Evolutionary conservation across 139 green algal genomes (phyloP).

Genomic region (Parachlorella kessleri): DNA sequence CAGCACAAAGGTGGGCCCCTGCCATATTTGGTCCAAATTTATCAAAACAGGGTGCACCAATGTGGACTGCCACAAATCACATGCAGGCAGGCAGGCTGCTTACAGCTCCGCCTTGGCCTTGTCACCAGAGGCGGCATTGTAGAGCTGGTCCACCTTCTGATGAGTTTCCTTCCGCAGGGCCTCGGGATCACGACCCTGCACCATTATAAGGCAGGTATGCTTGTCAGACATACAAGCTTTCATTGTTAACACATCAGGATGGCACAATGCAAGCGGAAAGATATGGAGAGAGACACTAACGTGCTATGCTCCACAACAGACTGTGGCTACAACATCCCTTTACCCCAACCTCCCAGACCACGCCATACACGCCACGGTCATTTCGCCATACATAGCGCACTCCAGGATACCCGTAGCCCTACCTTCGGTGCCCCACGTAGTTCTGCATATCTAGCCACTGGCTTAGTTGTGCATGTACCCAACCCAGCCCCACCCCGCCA

Average conservation of each 20-base stretch:
- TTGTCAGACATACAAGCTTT: neutral
- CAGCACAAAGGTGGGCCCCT: too few species aligned
- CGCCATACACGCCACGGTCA: neutral
- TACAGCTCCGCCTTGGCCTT: conserved; percentile 30
- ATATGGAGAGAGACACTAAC: too few species aligned
- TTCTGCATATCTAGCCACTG: neutral
- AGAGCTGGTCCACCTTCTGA: conserved; percentile 35
- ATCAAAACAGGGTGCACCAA: too few species aligned
- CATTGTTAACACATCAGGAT: neutral
- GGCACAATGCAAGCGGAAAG: neutral
- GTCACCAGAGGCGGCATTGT: conserved; percentile 9
- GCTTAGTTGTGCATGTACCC: neutral
- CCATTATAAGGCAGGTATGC: too few species aligned
- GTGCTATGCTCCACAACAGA: too few species aligned
- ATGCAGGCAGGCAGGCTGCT: too few species aligned
- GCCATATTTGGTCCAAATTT: too few species aligned
- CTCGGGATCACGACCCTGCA: neutral
- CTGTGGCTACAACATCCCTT: too few species aligned
- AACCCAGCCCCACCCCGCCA: neutral
- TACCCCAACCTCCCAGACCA: neutral
- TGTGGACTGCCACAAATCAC: too few species aligned
- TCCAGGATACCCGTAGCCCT: neutral
- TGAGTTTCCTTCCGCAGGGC: neutral
- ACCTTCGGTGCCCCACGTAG: neutral
- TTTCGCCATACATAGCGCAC: neutral